Percentiles rank a stretch among this genome's conserved stretches.
Conservation (phyloP, 805 yeast genomes). For the Lipomyces sp. region DNA sequence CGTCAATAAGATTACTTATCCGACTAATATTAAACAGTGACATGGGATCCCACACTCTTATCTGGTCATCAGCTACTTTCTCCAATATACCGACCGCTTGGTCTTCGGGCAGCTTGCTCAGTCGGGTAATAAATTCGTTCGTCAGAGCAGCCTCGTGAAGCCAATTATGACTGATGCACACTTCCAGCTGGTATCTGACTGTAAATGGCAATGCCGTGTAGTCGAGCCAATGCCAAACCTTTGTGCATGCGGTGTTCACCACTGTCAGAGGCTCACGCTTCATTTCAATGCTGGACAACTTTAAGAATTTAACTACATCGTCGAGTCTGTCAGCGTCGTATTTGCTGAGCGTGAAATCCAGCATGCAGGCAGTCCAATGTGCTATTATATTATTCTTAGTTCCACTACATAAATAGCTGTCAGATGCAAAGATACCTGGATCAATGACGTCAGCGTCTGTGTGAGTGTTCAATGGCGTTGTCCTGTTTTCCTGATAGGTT, state of each 20-base stretch:
- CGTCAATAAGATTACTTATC: neutral
- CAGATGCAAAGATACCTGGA: neutral
- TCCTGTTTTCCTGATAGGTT: neutral
- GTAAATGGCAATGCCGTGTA: neutral
- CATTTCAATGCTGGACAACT: neutral
- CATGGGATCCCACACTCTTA: constrained; percentile 17
- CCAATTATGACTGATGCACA: constrained; percentile 12
- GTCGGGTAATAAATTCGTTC: constrained; percentile 3
- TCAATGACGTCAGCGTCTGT: neutral
- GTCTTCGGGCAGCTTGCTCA: constrained; percentile 5
- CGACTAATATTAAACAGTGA: constrained; percentile 1
- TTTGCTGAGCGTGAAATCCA: constrained; percentile 2
- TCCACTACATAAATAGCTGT: neutral
- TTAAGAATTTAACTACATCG: neutral
- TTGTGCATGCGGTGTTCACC: neutral
- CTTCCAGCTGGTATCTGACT: constrained; percentile 15
- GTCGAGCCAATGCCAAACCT: constrained; percentile 11
- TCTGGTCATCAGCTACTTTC: constrained; percentile 6
- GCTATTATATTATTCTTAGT: neutral
- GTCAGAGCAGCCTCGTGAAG: constrained; percentile 15
- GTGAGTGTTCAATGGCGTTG: constrained; percentile 1
- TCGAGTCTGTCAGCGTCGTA: constrained; percentile 1
- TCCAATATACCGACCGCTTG: constrained; percentile 11
- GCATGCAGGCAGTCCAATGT: constrained; percentile 9
- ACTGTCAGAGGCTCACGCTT: constrained; percentile 1